Percentiles rank a stretch among this genome's conserved stretches.
Conservation (phyloP, 2,329 filamentous ascomycete species). For the Neofusicoccum sp. region DNA sequence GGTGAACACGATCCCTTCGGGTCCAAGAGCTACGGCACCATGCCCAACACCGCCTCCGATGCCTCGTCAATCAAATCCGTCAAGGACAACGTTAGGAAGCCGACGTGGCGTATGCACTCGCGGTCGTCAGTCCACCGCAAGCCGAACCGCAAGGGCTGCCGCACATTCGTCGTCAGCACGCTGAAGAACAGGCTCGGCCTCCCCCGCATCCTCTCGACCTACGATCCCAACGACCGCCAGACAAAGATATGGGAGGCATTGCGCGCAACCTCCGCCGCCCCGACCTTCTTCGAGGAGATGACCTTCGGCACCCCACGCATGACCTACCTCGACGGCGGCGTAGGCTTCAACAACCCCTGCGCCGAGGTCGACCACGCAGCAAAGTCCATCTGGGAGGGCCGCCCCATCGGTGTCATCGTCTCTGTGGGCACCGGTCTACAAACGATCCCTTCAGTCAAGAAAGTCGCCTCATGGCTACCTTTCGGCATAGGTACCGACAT, state of each 20-base stretch:
- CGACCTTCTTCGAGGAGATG: conserved; percentile 30
- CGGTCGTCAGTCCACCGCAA: conserved; percentile 35
- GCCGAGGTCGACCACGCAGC: conserved; percentile 22
- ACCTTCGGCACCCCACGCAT: conserved; percentile 27
- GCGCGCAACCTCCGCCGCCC: conserved; percentile 32
- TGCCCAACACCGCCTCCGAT: neutral
- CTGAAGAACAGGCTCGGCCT: conserved; percentile 40
- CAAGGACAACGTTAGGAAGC: conserved; percentile 8
- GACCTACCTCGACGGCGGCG: conserved; percentile 23
- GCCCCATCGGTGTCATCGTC: conserved; percentile 36
- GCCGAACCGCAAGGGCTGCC: conserved; percentile 33
- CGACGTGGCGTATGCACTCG: conserved; percentile 33
- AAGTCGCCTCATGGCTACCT: conserved; percentile 37
- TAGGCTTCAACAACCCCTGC: conserved; percentile 25
- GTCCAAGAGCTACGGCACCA: conserved; percentile 13
- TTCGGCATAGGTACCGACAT: conserved; percentile 41
- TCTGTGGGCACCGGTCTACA: conserved; percentile 39
- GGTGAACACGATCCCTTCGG: too few species aligned
- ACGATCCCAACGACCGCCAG: conserved; percentile 39
- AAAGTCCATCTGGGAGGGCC: conserved; percentile 22
- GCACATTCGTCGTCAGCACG: conserved; percentile 39
- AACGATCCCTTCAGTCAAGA: conserved; percentile 38
- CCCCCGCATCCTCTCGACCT: conserved; percentile 37
- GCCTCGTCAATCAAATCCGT: conserved; percentile 17
- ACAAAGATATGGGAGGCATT: conserved; percentile 32